Conservation (phyloP, 2,329 filamentous ascomycete genomes). For the Rutstroemia sp. region DNA sequence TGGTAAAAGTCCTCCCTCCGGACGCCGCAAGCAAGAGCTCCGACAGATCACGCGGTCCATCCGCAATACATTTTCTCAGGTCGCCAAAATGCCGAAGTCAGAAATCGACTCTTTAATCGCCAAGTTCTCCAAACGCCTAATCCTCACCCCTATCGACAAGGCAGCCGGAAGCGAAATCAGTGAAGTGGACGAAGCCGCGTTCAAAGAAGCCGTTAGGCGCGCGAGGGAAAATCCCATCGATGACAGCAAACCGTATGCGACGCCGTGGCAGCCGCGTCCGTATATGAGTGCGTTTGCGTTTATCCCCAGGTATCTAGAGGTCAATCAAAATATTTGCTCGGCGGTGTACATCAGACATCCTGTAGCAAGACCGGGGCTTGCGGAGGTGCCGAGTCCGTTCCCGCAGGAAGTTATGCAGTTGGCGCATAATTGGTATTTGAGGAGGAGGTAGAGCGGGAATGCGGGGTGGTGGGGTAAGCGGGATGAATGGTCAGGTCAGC, state of each 20-base stretch:
- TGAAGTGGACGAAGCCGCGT: constrained; percentile 11
- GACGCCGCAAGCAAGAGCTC: constrained; percentile 10
- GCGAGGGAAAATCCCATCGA: constrained; percentile 71
- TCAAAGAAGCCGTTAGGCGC: constrained; percentile 11
- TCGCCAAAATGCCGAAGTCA: not conserved
- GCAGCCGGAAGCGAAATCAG: not conserved
- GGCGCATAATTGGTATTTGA: constrained; percentile 90
- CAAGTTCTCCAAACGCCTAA: not conserved
- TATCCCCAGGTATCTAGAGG: constrained; percentile 90
- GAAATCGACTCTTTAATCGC: not conserved
- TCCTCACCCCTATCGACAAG: constrained; percentile 13
- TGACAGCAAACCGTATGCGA: constrained; percentile 72
- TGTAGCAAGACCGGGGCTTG: constrained; percentile 71
- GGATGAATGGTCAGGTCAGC: not conserved
- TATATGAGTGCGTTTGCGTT: constrained; percentile 93
- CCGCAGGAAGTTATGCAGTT: constrained; percentile 61
- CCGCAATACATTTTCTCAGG: not conserved
- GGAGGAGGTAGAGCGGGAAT: constrained; percentile 26
- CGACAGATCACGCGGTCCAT: constrained; percentile 4
- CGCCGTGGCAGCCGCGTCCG: constrained; percentile 79
- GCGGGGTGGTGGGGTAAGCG: not conserved
- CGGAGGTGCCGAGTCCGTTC: constrained; percentile 84
- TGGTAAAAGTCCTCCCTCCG: constrained; percentile 2
- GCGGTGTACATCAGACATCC: constrained; percentile 94
- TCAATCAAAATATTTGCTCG: constrained; percentile 94